These are phyloP conservation scores for Leccinum ponderosum DNA, from an alignment of 1,284 basidiomycete genomes.

Conservation along the genomic window DNA sequence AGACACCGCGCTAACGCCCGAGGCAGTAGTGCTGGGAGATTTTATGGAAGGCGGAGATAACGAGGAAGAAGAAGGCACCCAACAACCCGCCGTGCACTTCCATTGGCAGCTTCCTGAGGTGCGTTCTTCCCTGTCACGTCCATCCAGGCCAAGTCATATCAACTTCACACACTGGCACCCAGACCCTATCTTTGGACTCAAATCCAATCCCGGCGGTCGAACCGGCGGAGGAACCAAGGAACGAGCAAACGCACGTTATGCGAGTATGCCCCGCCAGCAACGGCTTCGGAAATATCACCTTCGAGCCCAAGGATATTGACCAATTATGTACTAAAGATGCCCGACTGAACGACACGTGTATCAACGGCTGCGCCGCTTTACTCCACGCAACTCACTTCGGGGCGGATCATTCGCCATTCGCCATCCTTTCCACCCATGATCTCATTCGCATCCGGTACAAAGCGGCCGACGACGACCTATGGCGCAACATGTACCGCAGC, in stretches of 20 bases:
- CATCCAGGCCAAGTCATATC: no score
- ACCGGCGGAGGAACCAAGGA: neutral
- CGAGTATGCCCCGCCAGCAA: neutral
- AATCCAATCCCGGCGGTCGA: neutral
- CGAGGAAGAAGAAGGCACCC: neutral
- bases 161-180: no score
- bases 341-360: slow-evolving; percentile 12
- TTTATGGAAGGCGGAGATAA: neutral
- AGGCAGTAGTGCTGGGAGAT: neutral
- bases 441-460: slow-evolving; percentile 7
- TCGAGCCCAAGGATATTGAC: neutral
- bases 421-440: slow-evolving; percentile 12
- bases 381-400: neutral
- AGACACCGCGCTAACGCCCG: neutral
- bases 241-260: neutral
- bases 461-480: slow-evolving; percentile 5
- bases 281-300: neutral
- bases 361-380: slow-evolving; percentile 13
- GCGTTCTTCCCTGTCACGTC: neutral
- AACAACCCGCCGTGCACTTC: neutral
- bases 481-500: slow-evolving; percentile 3
- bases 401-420: neutral
- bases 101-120: neutral
- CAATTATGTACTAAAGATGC: neutral
- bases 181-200: no score